Percentiles rank a stretch among this genome's conserved stretches.
These are phyloP conservation scores for Pholiota conissans DNA, from an alignment of 768 basidiomycete genomes.

Conservation along the genomic window DNA sequence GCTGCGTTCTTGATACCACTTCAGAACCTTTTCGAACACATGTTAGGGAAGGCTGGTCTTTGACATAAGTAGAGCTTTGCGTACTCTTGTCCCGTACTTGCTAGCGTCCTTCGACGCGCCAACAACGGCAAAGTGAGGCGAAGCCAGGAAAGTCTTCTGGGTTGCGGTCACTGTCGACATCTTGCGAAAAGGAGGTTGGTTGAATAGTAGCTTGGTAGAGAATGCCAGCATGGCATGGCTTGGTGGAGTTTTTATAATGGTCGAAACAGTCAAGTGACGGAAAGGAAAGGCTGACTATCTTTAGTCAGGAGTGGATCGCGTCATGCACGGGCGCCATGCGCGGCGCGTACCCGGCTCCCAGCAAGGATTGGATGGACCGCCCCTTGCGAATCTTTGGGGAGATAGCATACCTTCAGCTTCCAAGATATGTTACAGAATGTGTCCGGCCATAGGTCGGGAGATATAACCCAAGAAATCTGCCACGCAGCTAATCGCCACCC, in stretches of 20 bases:
- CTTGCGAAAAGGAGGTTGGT: conserved; percentile 3
- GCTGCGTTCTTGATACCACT: conserved; percentile 69
- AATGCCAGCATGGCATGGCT: background rate
- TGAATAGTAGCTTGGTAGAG: background rate
- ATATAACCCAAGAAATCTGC: background rate
- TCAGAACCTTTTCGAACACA: conserved; percentile 54
- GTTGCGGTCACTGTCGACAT: conserved; percentile 30
- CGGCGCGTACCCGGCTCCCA: conserved; percentile 7
- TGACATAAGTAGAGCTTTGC: background rate
- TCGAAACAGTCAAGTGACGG: conserved; percentile 8
- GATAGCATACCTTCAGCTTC: background rate
- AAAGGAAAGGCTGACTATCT: background rate
- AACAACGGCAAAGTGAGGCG: conserved; percentile 71
- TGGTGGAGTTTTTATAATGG: background rate
- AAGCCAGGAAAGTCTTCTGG: conserved; percentile 62
- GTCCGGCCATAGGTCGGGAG: background rate
- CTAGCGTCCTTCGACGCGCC: conserved; percentile 79
- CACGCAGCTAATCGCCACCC: background rate
- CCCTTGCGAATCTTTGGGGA: background rate
- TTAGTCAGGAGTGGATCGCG: conserved; percentile 1
- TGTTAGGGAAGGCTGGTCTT: background rate
- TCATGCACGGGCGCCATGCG: conserved; percentile 1
- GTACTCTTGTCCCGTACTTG: conserved; percentile 79
- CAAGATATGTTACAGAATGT: background rate
- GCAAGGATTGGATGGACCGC: background rate